Evolutionary conservation across 2,329 filamentous ascomycete genomes (phyloP), one percentile per base, ranked within the genome.

Genomic region (Huntiella bhutanensis): DNA sequence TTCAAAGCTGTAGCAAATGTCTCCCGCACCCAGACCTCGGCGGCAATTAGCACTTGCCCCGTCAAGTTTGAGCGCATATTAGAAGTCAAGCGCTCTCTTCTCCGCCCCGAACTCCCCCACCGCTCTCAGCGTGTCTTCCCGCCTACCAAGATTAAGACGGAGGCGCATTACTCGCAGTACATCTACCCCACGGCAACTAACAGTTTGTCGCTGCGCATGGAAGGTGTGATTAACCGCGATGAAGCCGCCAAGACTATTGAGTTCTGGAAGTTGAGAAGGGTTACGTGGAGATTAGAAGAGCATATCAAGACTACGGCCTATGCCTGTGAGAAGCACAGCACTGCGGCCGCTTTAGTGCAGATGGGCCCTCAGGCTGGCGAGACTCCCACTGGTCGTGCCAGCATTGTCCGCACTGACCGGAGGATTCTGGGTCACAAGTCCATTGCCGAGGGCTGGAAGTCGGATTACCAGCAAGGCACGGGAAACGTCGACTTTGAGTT

Each of bases 211-310:
- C 77, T 95, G 64, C 78, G 80, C 45, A 73, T 98, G 52, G 83
- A 87, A 52, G 88, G 88, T n/a, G 76, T 95, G 46, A 76, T 86
- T 37, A 80, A 75, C 53, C 64, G 65, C 53, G 83, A 83, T 59
- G 62, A 70, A 34, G 74, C 77, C 37, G 73, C 72, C 49, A 78
- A 82, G 58, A 87, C 77, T 5, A 73, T 91, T 51, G 73, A 77
- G 58, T 71, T 75, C 57, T 96, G 88, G 88, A 80, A 81, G 55
- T 70, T 98, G 28, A 83, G 87, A 60, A 91, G 92, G 62, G 71
- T 95, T 53, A 84, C 81, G 52, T 98, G 88, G 88, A 77, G 82
- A 53, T 79, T 98, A 45, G 87, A 95, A 58, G 88, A 98, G 67
- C 80, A 77, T 8, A 74, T 85, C 59, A 81, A 79, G 62, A 78